phyloP scores from a whole-genome alignment of 495 filamentous ascomycete species.

The Xylona heveae region DNA sequence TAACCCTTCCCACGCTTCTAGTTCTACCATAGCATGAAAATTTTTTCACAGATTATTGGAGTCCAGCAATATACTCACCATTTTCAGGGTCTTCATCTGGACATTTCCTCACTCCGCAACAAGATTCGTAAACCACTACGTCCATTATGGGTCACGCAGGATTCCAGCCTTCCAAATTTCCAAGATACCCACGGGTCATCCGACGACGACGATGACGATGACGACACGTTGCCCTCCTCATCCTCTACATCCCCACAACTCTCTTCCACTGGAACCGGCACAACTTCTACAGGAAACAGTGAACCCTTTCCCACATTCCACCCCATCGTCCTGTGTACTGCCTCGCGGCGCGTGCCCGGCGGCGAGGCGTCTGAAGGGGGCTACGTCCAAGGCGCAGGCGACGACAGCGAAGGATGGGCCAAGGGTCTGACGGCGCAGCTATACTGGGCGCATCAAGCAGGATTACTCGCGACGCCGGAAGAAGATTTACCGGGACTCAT shows the following conservation, averaged over 20 bases:
- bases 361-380: conserved; percentile 45
- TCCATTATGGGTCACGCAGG: conserved; percentile 39
- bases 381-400: conserved; percentile 87
- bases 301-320: conserved; percentile 25
- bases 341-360: conserved; percentile 44
- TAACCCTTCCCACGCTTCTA: no score
- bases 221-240: conserved; percentile 25
- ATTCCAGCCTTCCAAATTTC: conserved; percentile 12
- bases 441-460: conserved; percentile 50
- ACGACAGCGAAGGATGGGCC: conserved; percentile 87
- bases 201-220: conserved; percentile 17
- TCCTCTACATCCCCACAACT: conserved; percentile 8
- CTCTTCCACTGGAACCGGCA: neutral
- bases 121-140: conserved; percentile 34
- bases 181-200: conserved; percentile 6
- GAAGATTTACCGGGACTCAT: conserved; percentile 44
- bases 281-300: neutral
- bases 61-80: conserved; percentile 1
- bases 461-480: conserved; percentile 36
- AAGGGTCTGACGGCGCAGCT: conserved; percentile 47
- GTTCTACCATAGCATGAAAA: conserved; percentile 7
- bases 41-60: neutral
- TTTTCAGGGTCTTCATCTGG: conserved; percentile 24
- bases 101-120: conserved; percentile 15
- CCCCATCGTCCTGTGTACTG: conserved; percentile 60